Percentiles rank a stretch among this genome's conserved stretches.
Conservation (phyloP, 1,284 basidiomycete genomes). For the Heterobasidion annosum region DNA sequence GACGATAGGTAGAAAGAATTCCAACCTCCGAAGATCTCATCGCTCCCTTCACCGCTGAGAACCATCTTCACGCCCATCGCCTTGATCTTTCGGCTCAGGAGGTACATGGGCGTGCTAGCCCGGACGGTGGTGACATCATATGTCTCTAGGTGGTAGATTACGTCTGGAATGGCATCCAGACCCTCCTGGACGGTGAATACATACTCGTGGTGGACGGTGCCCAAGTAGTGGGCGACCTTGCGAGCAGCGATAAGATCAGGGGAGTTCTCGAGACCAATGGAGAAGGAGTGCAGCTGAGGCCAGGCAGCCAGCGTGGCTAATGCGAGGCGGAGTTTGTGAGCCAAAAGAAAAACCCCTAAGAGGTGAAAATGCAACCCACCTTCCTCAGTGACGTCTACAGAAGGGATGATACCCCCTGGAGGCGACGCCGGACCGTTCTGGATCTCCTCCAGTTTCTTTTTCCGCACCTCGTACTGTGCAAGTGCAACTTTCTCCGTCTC, state of each 20-base stretch:
- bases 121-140: conserved; percentile 99
- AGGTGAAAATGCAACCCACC: conserved; percentile 25
- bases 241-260: conserved; percentile 93
- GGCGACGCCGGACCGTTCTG: conserved; percentile 54
- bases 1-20: neutral
- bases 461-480: conserved; percentile 67
- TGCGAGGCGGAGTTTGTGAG: conserved; percentile 11
- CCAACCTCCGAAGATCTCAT: conserved; percentile 92
- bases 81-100: conserved; percentile 97
- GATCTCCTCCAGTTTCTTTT: conserved; percentile 44
- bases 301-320: conserved; percentile 77
- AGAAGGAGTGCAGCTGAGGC: conserved; percentile 98
- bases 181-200: conserved; percentile 99
- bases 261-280: conserved; percentile 91
- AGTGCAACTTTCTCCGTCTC: conserved; percentile 91
- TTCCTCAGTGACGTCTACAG: conserved; percentile 37
- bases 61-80: conserved; percentile 99
- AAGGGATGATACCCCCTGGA: conserved; percentile 11
- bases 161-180: conserved; percentile 94
- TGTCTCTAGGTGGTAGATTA: conserved; percentile 98
- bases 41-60: conserved; percentile 93
- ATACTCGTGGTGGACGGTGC: conserved; percentile 96
- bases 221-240: conserved; percentile 90
- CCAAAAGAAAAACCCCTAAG: neutral
- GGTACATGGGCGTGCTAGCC: conserved; percentile 96